Evolutionary conservation across 2,329 filamentous ascomycete species (phyloP).

Genomic region (Penicillium sp.): DNA sequence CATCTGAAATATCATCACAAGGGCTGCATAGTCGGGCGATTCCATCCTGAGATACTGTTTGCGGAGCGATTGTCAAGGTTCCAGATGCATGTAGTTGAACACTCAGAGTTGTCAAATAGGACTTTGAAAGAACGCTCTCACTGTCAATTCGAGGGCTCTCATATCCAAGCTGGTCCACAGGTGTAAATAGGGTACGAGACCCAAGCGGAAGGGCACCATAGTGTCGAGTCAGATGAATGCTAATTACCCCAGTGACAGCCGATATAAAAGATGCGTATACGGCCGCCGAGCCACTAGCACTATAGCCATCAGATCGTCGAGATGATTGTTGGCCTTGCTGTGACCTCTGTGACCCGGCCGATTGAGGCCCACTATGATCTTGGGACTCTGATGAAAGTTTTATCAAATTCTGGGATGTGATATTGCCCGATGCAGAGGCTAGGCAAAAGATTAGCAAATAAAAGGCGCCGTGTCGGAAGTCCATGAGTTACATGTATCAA

Average conservation of each 20-base stretch:
- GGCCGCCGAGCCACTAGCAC: slow-evolving; percentile 29
- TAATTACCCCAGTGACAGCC: slow-evolving; percentile 35
- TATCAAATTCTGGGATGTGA: slow-evolving; percentile 33
- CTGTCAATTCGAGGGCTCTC: slow-evolving; percentile 27
- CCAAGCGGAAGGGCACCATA: slow-evolving; percentile 39
- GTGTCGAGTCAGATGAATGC: slow-evolving; percentile 33
- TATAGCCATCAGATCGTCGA: slow-evolving; percentile 29
- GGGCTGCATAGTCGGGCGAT: slow-evolving; percentile 30
- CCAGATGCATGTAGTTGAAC: slow-evolving; percentile 36
- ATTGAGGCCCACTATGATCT: slow-evolving; percentile 13
- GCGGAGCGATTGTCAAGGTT: slow-evolving; percentile 35
- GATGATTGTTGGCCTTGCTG: slow-evolving; percentile 21
- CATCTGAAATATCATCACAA: slow-evolving; percentile 14
- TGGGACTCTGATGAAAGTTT: slow-evolving; percentile 32
- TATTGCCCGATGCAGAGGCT: slow-evolving; percentile 36
- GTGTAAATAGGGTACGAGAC: slow-evolving; percentile 38
- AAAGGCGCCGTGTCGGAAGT: no score
- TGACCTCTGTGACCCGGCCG: slow-evolving; percentile 22
- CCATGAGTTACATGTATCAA: not conserved
- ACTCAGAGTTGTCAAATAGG: slow-evolving; percentile 36
- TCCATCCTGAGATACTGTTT: slow-evolving; percentile 35
- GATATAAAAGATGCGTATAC: slow-evolving; percentile 41
- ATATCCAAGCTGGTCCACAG: slow-evolving; percentile 29
- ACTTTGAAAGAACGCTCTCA: slow-evolving; percentile 21
- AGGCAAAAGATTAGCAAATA: slow-evolving; percentile 4